Base-by-base conservation (phyloP, 202 grass and related monocot species). In the Panicum virgatum region DNA sequence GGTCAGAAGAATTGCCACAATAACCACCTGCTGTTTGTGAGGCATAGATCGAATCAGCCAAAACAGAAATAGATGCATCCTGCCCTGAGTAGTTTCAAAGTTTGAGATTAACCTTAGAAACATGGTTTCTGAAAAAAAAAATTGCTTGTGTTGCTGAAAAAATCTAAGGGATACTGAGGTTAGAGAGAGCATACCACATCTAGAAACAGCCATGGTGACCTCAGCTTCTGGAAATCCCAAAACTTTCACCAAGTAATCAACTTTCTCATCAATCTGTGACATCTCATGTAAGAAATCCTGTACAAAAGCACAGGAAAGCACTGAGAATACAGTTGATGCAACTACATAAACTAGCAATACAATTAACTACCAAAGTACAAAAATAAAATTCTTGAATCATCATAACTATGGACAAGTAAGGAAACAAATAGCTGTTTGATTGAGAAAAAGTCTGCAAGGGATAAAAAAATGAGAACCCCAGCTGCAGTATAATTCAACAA, bases 21-120 rank as follows among this genome's bases (percentile, higher is more conserved):
- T 45, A 70, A 34, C 44, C 67, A 74, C 77, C 84, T 52, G 70
- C 87, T 12, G 61, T 69, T 76, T 88, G 67, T 77, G 92, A 88
- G 81, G 92, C 96, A 85, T 83, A 84, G 13, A 98, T 95, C 0
- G 88, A 90, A 88, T 95, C 96, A 22, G 77, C 87, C 60, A 98
- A 66, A 46, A 91, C 92, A 34, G 20, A 12, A 22, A 96, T 73
- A 50, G 85, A 64, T 56, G 86, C 82, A 81, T 98, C 83, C 38
- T 72, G 78, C 74, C 95, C 95, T 98, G 81, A 3, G 8, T 48
- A 81, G 44, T 76, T 76, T 62, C 39, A 62, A 76, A 23, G 38
- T 14, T 48, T 25, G 67, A 48, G 3, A 7, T 19, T 30, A 3
- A 70, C 16, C 23, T 18, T 44, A 69, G 18, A 34, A 48, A 12